phyloP scores from a whole-genome alignment of 148 eudicot species.

The Camellia granthamiana region DNA sequence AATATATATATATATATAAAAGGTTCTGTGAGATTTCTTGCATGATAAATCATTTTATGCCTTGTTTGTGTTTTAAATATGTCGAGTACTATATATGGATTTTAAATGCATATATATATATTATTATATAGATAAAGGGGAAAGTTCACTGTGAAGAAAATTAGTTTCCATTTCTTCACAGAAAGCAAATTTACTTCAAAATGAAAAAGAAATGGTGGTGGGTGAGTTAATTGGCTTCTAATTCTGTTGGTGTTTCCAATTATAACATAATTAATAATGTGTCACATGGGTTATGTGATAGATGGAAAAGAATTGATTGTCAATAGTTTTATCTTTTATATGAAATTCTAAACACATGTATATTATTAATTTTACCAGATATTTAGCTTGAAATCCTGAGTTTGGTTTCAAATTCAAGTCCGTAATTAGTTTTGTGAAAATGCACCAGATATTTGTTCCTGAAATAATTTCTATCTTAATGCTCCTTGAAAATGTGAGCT shows the following conservation, averaged over 20 bases:
- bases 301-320: neutral
- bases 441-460: neutral
- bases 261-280: neutral
- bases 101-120: neutral
- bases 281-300: neutral
- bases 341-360: neutral
- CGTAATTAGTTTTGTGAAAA: neutral
- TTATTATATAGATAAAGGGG: neutral
- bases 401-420: neutral
- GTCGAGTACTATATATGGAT: neutral
- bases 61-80: neutral
- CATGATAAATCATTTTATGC: neutral
- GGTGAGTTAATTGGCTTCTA: neutral
- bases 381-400: neutral
- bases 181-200: neutral
- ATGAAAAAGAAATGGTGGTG: neutral
- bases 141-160: neutral
- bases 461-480: neutral
- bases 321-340: neutral
- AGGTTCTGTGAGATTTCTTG: neutral
- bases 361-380: neutral
- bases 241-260: neutral
- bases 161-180: neutral
- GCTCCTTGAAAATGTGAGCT: neutral
- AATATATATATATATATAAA: neutral